Conservation (phyloP, 208 protist genomes). For the Leishmania braziliensis region DNA sequence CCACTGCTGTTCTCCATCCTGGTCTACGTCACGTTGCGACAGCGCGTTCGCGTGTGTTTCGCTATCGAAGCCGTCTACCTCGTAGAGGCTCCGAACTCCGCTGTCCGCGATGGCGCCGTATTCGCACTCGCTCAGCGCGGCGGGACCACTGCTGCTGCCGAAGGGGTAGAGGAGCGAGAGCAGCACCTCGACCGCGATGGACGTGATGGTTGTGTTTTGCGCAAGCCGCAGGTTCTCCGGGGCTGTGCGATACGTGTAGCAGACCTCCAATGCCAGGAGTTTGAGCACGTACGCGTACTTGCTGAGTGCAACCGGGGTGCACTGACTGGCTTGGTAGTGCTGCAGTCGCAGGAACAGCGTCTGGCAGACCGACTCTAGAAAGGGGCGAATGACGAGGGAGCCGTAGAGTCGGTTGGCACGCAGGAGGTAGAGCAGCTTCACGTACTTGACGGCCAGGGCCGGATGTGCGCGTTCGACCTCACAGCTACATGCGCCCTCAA, state of each 20-base stretch:
- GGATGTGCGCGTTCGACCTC: slow-evolving; percentile 55
- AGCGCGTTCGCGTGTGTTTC: slow-evolving; percentile 3
- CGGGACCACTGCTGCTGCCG: not conserved
- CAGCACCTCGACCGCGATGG: slow-evolving; percentile 41
- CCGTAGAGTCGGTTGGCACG: slow-evolving; percentile 67
- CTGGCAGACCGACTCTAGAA: slow-evolving; percentile 61
- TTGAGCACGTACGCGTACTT: slow-evolving; percentile 91
- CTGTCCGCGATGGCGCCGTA: not conserved
- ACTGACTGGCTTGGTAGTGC: slow-evolving; percentile 47
- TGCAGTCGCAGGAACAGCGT: slow-evolving; percentile 71
- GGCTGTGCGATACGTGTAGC: slow-evolving; percentile 39
- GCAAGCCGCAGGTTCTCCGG: slow-evolving; percentile 43
- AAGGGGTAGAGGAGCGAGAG: slow-evolving; percentile 51
- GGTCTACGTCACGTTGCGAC: not conserved
- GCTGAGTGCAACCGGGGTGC: slow-evolving; percentile 61
- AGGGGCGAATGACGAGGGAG: slow-evolving; percentile 39
- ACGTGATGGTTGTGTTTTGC: slow-evolving; percentile 35
- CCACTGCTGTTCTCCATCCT: not conserved
- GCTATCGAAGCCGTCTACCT: not conserved
- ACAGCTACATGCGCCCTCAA: slow-evolving; percentile 57
- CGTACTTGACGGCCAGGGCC: slow-evolving; percentile 79
- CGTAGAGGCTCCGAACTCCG: slow-evolving; percentile 1
- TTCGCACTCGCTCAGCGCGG: not conserved
- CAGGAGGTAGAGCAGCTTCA: slow-evolving; percentile 76
- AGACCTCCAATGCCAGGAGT: slow-evolving; percentile 75